Evolutionary conservation across 371 early-diverging fungal genomes (phyloP), one percentile per base, ranked within the genome.

Genomic region (Saksenaea oblongispora): DNA sequence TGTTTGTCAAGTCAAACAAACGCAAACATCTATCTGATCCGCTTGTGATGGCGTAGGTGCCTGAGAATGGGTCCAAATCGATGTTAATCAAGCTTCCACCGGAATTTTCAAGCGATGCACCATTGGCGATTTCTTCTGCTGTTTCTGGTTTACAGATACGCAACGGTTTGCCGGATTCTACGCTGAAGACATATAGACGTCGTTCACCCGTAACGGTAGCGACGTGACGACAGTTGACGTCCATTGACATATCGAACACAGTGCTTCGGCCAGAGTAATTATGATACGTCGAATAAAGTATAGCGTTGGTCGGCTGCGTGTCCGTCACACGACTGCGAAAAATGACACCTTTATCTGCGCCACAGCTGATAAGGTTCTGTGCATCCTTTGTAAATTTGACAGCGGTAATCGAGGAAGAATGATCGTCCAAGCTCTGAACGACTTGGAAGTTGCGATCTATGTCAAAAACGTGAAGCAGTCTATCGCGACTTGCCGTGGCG

Each of bases 271-370:
- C 89, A 10, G 89, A 84, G 18, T 87, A 79, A 63, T 89, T 91
- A 56, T 91, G 90, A 63, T 90, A 91, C 0, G 87, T 79, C 27
- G 83, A 58, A 60, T 72, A 88, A 1, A 56, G 66, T 10, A 58
- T 57, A 3, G 60, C 41, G 28, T 62, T 64, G 35, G 60, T 63
- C 39, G 35, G 56, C 34, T 34, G 26, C 9, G 24, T 28, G 37
- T 57, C 41, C 27, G 41, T 60, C 34, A 76, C 72, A 9, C 77
- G 66, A 18, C 76, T 65, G 31, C 93, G 84, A 67, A 93, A 95
- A 4, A 91, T 86, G 26, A 95, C 78, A 24, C 93, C 91, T 76
- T 93, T 93, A 65, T 95, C 95, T 3, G 93, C 93, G 5, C 90
- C 91, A 66, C 91, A 90, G 66, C 93, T 95, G 53, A 95, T 80